Percentiles rank a stretch among this genome's conserved stretches.
Conservation (phyloP, 2,329 filamentous ascomycete species). For the Verticillium isaacii region DNA sequence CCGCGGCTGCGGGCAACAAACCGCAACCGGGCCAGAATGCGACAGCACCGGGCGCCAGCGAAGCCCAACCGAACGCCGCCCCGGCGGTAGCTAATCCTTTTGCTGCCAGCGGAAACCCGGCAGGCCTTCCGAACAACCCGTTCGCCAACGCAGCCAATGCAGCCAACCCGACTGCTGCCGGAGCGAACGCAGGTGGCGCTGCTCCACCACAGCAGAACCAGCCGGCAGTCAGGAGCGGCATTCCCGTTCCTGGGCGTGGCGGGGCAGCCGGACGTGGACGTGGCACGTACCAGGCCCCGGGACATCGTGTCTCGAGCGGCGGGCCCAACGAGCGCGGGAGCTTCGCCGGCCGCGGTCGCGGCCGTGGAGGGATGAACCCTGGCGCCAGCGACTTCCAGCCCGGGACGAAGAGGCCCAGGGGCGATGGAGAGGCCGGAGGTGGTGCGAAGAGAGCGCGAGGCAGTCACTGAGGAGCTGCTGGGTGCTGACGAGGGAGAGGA, state of each 20-base stretch:
- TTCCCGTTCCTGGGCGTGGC: slow-evolving; percentile 37
- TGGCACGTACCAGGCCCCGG: slow-evolving; percentile 31
- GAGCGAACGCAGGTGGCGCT: slow-evolving; percentile 15
- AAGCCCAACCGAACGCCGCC: neutral
- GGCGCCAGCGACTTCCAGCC: slow-evolving; percentile 52
- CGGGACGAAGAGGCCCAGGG: slow-evolving; percentile 52
- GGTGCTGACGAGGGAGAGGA: neutral
- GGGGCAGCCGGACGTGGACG: slow-evolving; percentile 26
- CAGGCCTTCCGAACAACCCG: slow-evolving; percentile 4
- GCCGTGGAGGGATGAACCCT: slow-evolving; percentile 37
- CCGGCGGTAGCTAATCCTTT: slow-evolving; percentile 1
- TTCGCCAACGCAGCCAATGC: slow-evolving; percentile 5
- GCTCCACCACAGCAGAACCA: slow-evolving; percentile 20
- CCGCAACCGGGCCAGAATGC: slow-evolving; percentile 9
- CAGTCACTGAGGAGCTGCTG: slow-evolving; percentile 20
- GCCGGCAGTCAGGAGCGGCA: slow-evolving; percentile 17
- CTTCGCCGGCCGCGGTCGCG: slow-evolving; percentile 26
- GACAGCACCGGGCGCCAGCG: neutral
- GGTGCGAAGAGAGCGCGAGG: slow-evolving; percentile 38
- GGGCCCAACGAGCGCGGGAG: slow-evolving; percentile 25
- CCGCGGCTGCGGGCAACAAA: slow-evolving; percentile 3
- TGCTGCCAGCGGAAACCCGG: neutral
- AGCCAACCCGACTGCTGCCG: slow-evolving; percentile 1
- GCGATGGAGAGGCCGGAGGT: slow-evolving; percentile 40
- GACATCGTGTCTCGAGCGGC: slow-evolving; percentile 29